phyloP scores from a whole-genome alignment of 2,329 filamentous ascomycete genomes.

The Fusarium tjaetaba region DNA sequence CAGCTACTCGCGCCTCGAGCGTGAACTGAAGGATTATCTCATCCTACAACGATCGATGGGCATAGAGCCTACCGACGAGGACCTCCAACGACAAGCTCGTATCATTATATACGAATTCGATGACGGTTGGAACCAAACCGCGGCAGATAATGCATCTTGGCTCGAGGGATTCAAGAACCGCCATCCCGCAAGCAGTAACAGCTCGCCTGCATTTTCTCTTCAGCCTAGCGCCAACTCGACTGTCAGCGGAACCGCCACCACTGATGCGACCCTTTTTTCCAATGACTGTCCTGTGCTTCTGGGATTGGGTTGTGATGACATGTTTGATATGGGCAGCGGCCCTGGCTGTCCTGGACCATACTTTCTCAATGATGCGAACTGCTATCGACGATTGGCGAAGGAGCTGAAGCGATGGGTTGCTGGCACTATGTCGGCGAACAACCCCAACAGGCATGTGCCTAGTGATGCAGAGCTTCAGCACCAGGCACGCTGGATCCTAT shows the following conservation, averaged over 20 bases:
- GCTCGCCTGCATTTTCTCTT: slow-evolving; percentile 40
- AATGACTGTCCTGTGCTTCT: slow-evolving; percentile 20
- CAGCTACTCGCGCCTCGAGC: slow-evolving; percentile 65
- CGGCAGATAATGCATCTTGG: slow-evolving; percentile 66
- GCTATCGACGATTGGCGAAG: slow-evolving; percentile 64
- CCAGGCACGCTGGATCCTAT: slow-evolving; percentile 70
- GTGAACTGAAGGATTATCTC: slow-evolving; percentile 65
- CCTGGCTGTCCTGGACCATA: slow-evolving; percentile 46
- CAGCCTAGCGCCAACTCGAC: slow-evolving; percentile 33
- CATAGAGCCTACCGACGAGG: slow-evolving; percentile 61
- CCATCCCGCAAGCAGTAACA: slow-evolving; percentile 46
- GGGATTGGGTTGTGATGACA: slow-evolving; percentile 10
- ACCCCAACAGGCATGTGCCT: slow-evolving; percentile 67
- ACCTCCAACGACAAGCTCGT: slow-evolving; percentile 66
- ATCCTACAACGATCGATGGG: slow-evolving; percentile 56
- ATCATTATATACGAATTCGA: slow-evolving; percentile 71
- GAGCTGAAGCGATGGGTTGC: slow-evolving; percentile 64
- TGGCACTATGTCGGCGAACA: slow-evolving; percentile 66
- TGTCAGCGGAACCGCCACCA: slow-evolving; percentile 17
- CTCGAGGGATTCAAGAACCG: slow-evolving; percentile 62
- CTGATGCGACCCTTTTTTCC: slow-evolving; percentile 26
- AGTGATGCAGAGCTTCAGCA: slow-evolving; percentile 71
- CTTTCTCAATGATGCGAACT: slow-evolving; percentile 69
- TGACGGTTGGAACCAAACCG: slow-evolving; percentile 72
- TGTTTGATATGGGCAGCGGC: neutral